Conservation (phyloP, 2,329 filamentous ascomycete genomes). For the Zalaria sp. region DNA sequence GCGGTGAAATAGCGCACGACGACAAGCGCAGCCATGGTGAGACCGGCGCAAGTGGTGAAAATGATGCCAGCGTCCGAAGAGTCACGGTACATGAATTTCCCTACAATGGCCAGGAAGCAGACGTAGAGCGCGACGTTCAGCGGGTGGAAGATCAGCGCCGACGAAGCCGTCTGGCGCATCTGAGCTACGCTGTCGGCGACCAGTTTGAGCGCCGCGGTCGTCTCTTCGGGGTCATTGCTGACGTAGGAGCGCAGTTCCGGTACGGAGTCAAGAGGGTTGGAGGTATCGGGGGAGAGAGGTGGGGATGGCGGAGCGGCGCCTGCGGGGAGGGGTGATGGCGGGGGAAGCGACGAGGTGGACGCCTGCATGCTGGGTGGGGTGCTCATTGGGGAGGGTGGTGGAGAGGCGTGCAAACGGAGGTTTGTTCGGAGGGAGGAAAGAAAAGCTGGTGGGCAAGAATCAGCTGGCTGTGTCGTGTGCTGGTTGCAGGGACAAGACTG, state of each 20-base stretch:
- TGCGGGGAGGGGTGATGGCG: slow-evolving; percentile 26
- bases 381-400: slow-evolving; percentile 47
- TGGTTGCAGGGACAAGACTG: too few species aligned
- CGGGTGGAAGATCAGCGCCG: slow-evolving; percentile 49
- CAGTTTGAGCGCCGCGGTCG: slow-evolving; percentile 53
- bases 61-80: slow-evolving; percentile 39
- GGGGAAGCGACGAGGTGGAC: slow-evolving; percentile 36
- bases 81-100: slow-evolving; percentile 22
- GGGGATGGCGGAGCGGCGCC: slow-evolving; percentile 13
- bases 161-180: slow-evolving; percentile 56
- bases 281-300: slow-evolving; percentile 11
- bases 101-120: slow-evolving; percentile 23
- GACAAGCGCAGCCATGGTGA: slow-evolving; percentile 50
- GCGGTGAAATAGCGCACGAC: slow-evolving; percentile 45
- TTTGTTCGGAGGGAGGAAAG: slow-evolving; percentile 72
- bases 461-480: slow-evolving; percentile 3
- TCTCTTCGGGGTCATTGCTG: slow-evolving; percentile 39
- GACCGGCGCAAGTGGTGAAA: slow-evolving; percentile 43
- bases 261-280: slow-evolving; percentile 37
- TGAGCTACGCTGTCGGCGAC: slow-evolving; percentile 73
- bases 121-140: slow-evolving; percentile 28
- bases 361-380: slow-evolving; percentile 46
- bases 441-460: slow-evolving; percentile 45
- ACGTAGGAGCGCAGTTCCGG: slow-evolving; percentile 50
- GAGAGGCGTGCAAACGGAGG: slow-evolving; percentile 46